A percentile compares a stretch with the other conserved stretches of the same genome.
These are phyloP conservation scores for Arthrinium phaeospermum DNA, from an alignment of 2,329 filamentous ascomycete species.

Conservation along the genomic window DNA sequence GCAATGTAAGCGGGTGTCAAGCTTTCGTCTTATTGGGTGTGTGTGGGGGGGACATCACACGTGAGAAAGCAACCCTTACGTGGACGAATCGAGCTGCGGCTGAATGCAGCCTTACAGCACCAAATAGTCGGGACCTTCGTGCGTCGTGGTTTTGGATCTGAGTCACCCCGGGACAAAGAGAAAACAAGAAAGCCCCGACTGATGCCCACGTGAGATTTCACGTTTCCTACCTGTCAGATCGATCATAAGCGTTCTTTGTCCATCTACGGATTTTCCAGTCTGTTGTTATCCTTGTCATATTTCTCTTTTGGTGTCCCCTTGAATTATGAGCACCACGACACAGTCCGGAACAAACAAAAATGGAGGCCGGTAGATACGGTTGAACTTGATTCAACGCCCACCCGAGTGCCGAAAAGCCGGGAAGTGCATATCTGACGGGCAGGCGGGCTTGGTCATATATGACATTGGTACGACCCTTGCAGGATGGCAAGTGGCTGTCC, in stretches of 20 bases:
- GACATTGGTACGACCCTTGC: not conserved
- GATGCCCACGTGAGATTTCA: not conserved
- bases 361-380: too few species aligned
- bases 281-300: too few species aligned
- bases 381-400: too few species aligned
- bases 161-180: not conserved
- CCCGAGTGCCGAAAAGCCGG: not conserved
- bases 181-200: not conserved
- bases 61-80: slow-evolving; percentile 11
- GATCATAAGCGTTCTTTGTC: not conserved
- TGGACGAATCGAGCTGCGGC: slow-evolving; percentile 11
- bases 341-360: not conserved
- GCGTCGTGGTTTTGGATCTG: not conserved
- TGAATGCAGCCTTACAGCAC: slow-evolving; percentile 1
- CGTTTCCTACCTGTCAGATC: not conserved
- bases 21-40: not conserved
- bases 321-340: not conserved
- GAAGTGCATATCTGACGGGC: not conserved
- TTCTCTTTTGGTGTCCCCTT: too few species aligned
- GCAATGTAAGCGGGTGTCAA: not conserved
- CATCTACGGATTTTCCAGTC: not conserved
- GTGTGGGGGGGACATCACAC: not conserved
- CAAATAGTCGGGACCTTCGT: not conserved
- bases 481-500: not conserved
- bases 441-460: not conserved